These are phyloP conservation scores for Salvia miltiorrhiza DNA, from an alignment of 257 asterid genomes.

Conservation along the genomic window DNA sequence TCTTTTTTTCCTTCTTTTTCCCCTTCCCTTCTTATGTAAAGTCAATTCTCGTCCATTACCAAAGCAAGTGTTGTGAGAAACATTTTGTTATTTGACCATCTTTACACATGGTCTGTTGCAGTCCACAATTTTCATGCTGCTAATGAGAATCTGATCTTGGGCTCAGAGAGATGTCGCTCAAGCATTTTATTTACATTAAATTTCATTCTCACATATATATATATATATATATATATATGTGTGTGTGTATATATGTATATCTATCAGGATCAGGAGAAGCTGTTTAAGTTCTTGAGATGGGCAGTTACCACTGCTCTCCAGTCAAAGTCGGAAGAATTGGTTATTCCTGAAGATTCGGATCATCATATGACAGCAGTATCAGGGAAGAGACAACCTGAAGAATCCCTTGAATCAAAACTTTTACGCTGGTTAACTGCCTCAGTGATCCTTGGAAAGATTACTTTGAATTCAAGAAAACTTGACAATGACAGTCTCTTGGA, in stretches of 20 bases:
- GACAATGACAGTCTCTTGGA: conserved; percentile 28
- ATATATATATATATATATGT: too few relatives aligned
- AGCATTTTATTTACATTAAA: neutral
- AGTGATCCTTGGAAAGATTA: conserved; percentile 58
- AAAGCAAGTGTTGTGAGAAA: too few relatives aligned
- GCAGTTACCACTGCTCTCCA: conserved; percentile 60
- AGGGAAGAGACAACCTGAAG: conserved; percentile 34
- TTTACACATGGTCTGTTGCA: too few relatives aligned
- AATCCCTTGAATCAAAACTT: conserved; percentile 63
- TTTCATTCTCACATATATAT: neutral
- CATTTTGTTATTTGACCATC: too few relatives aligned
- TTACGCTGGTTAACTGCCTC: conserved; percentile 88
- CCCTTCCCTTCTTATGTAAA: too few relatives aligned
- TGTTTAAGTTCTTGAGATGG: conserved; percentile 64
- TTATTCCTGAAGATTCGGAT: conserved; percentile 31
- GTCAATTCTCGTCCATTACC: too few relatives aligned
- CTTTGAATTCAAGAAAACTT: conserved; percentile 30
- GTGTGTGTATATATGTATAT: neutral
- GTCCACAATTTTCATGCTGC: too few relatives aligned
- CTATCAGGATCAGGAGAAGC: conserved; percentile 57
- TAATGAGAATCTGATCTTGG: too few relatives aligned
- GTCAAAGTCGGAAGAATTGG: conserved; percentile 33
- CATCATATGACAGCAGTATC: conserved; percentile 20
- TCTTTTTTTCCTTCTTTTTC: too few relatives aligned
- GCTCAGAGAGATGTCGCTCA: too few relatives aligned